Conservation (phyloP, 2,329 filamentous ascomycete genomes). For the Cladosporium halotolerans region DNA sequence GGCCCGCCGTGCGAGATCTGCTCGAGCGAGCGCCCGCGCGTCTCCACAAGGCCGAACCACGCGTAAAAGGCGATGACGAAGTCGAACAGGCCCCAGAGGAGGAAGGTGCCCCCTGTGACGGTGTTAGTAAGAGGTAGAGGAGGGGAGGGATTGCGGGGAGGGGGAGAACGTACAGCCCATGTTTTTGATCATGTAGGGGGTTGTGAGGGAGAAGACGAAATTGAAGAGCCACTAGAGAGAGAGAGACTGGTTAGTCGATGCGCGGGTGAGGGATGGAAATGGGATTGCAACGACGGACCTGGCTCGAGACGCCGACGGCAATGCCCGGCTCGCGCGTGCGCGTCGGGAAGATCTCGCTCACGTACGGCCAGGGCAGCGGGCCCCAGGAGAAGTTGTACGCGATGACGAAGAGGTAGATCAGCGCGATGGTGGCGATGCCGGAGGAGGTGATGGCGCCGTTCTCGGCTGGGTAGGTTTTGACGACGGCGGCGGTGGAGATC, state of each 20-base stretch:
- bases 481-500: conserved; percentile 28
- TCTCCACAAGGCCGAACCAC: conserved; percentile 32
- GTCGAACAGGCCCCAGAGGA: conserved; percentile 44
- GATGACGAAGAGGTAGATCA: conserved; percentile 53
- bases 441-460: conserved; percentile 24
- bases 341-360: conserved; percentile 45
- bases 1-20: conserved; percentile 19
- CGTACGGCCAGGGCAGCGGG: conserved; percentile 48
- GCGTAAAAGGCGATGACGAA: conserved; percentile 35
- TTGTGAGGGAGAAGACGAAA: conserved; percentile 44
- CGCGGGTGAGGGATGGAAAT: no score
- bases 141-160: no score
- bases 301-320: conserved; percentile 43
- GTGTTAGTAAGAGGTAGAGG: no score
- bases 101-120: conserved; percentile 36
- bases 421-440: conserved; percentile 45
- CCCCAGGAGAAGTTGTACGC: conserved; percentile 49
- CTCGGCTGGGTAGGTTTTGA: conserved; percentile 22
- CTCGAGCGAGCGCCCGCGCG: conserved; percentile 30
- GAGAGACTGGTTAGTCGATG: no score
- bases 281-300: no score
- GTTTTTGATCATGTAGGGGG: conserved; percentile 47
- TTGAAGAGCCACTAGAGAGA: conserved; percentile 43
- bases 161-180: conserved; percentile 38
- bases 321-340: conserved; percentile 46